Base-by-base conservation (phyloP, 805 yeast species). In the Zygotorulaspora florentina region DNA sequence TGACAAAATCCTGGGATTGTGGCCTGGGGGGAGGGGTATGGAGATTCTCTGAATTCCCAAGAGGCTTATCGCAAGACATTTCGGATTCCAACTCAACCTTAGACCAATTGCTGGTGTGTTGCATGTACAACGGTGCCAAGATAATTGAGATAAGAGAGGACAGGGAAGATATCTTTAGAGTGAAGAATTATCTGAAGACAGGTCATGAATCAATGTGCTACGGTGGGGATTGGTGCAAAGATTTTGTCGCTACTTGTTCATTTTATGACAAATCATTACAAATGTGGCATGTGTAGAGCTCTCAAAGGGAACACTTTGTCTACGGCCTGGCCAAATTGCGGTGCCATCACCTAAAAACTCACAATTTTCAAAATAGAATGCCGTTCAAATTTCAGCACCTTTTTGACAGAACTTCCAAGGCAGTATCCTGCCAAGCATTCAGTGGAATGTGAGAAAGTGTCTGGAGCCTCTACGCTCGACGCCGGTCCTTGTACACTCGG, bases 91-190 rank as follows among this genome's bases (percentile, higher is more conserved):
- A 39, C 8, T 29, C 42, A 11, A 40, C 46, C 8, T 71, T 70
- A 28, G 67, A 76, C 46, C 67, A 77, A 35, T 73, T 91, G 0
- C 67, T 91, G 40, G 80, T 83, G 0, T 90, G 97, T 62, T 88
- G 96, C 59, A 93, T 93, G 98, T 91, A 91, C 59, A 89, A 87
- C 54, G 99, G 99, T 13, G 96, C 96, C 1, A 73, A 89, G 46
- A 70, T 90, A 0, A 62, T 90, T 0, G 62, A 62, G 11, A 58
- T 73, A n/a, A 55, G 59, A 17, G 59, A 53, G 3, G 48, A 50
- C 9, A 45, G 53, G 2, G 68, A 70, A 20, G 75, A 73, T 45
- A 42, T 48, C 8, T 59, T 64, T 39, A 38, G 44, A 27, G 56
- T 52, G 6, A 39, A 33, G 5, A 40, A 53, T 15, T 59, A 46